phyloP scores from a whole-genome alignment of 2,329 filamentous ascomycete species.

The Xylaria sp. region DNA sequence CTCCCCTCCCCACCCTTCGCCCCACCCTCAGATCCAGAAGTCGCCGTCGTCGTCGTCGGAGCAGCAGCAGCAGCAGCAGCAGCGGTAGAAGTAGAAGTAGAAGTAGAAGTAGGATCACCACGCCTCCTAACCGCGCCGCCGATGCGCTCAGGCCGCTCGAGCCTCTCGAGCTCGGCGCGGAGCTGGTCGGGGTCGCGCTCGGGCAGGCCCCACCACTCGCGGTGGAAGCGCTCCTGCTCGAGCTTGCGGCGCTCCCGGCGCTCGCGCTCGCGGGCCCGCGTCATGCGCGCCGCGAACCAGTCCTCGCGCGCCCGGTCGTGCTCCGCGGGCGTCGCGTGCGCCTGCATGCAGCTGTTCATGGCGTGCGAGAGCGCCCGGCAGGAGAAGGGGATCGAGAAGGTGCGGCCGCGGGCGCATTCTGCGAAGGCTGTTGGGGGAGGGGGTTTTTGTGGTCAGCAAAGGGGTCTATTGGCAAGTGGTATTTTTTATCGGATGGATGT shows the following conservation, averaged over 20 bases:
- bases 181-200: constrained; percentile 63
- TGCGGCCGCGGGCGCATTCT: constrained; percentile 85
- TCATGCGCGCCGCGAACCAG: constrained; percentile 84
- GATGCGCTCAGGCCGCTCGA: constrained; percentile 62
- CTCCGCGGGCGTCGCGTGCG: constrained; percentile 83
- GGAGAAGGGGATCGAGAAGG: constrained; percentile 85
- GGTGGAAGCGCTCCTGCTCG: constrained; percentile 72
- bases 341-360: constrained; percentile 96
- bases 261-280: constrained; percentile 75
- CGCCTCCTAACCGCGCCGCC: constrained; percentile 53
- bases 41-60: too few species aligned
- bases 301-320: constrained; percentile 90
- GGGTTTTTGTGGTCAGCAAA: too few species aligned
- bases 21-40: neutral
- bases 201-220: constrained; percentile 74
- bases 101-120: neutral
- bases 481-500: too few species aligned
- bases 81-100: neutral
- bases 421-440: constrained; percentile 78
- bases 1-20: constrained; percentile 16
- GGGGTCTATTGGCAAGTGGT: too few species aligned
- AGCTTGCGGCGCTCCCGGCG: constrained; percentile 67
- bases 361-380: constrained; percentile 81
- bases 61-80: neutral
- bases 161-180: constrained; percentile 63